These are phyloP conservation scores for Myriangium duriaei DNA, from an alignment of 2,329 filamentous ascomycete species.

Conservation along the genomic window DNA sequence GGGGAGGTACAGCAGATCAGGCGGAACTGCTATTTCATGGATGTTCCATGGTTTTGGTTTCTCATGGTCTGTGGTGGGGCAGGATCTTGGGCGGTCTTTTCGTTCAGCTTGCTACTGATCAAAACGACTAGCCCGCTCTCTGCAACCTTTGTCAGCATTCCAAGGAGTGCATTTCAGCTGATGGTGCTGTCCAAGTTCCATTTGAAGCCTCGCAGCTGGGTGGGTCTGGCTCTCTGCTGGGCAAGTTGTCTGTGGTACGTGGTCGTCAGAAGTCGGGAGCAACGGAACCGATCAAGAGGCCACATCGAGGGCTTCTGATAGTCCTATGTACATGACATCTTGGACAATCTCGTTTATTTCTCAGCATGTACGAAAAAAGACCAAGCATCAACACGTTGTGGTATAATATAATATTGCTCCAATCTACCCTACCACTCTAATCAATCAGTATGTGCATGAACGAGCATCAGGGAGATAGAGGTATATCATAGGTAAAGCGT, in stretches of 20 bases:
- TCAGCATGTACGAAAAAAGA: too few species aligned
- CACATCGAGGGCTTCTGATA: constrained; percentile 1
- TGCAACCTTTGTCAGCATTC: constrained; percentile 37
- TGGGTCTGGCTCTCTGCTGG: constrained; percentile 40
- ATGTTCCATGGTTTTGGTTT: constrained; percentile 44
- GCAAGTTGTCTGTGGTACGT: constrained; percentile 38
- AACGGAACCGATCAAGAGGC: constrained; percentile 16
- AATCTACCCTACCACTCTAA: too few species aligned
- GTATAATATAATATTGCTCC: too few species aligned
- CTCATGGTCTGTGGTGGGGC: constrained; percentile 38
- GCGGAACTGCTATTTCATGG: constrained; percentile 42
- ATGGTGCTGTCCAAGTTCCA: constrained; percentile 35
- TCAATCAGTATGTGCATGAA: too few species aligned
- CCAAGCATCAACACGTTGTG: too few species aligned
- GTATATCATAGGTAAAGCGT: too few species aligned
- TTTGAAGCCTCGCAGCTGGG: constrained; percentile 39
- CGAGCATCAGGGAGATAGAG: too few species aligned
- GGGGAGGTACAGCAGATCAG: constrained; percentile 38
- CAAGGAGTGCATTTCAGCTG: constrained; percentile 37
- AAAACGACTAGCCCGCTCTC: constrained; percentile 39
- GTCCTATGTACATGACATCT: too few species aligned
- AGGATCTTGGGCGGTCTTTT: constrained; percentile 37
- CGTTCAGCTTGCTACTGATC: constrained; percentile 35
- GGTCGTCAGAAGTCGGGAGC: constrained; percentile 30
- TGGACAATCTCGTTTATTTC: too few species aligned